phyloP scores from a whole-genome alignment of 164 flowering plant genomes.

The Taxillus chinensis region DNA sequence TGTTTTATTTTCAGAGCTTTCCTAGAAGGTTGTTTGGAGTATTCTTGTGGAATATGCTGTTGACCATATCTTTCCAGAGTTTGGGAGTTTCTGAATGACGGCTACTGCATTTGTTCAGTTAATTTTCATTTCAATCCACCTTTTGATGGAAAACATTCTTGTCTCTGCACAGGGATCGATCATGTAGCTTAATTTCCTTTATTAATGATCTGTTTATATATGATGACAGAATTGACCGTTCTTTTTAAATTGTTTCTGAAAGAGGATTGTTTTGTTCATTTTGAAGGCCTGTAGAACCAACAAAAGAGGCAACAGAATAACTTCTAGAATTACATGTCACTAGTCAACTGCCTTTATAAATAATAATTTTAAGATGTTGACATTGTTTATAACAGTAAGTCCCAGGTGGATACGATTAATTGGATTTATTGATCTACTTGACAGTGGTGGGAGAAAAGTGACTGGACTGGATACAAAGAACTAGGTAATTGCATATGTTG shows the following conservation, averaged over 20 bases:
- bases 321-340: conserved; percentile 3
- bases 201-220: not conserved
- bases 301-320: not conserved
- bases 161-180: not conserved
- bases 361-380: conserved; percentile 1
- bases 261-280: not conserved
- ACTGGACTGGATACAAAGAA: conserved; percentile 98
- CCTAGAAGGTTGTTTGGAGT: too few relatives aligned
- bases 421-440: conserved; percentile 72
- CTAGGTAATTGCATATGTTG: conserved; percentile 48
- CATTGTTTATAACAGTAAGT: conserved; percentile 33
- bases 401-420: conserved; percentile 66
- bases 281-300: not conserved
- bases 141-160: not conserved
- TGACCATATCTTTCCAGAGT: too few relatives aligned
- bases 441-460: conserved; percentile 99
- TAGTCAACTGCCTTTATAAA: not conserved
- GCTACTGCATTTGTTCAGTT: too few relatives aligned
- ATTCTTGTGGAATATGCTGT: too few relatives aligned
- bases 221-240: not conserved
- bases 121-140: not conserved
- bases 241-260: not conserved
- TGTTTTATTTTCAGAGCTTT: too few relatives aligned
- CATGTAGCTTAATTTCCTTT: not conserved
- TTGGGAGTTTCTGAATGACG: too few relatives aligned